phyloP scores from a whole-genome alignment of 805 yeast species.

The Ogataea henricii region DNA sequence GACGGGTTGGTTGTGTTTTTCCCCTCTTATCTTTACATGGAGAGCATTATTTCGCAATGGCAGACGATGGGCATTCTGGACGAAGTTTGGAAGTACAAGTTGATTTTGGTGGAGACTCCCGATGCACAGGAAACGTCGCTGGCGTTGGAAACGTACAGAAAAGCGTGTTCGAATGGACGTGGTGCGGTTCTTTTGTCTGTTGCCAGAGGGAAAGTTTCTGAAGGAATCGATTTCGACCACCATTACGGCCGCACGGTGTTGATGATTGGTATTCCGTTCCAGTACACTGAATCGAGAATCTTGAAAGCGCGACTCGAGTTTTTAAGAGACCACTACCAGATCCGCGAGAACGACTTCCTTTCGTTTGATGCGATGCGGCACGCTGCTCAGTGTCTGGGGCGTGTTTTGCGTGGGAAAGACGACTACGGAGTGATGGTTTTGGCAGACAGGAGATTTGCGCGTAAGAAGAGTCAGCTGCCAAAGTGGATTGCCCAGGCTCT shows the following conservation, averaged over 20 bases:
- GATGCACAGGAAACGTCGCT: slow-evolving; percentile 98
- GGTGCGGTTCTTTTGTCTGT: slow-evolving; percentile 96
- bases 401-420: slow-evolving; percentile 96
- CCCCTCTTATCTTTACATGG: slow-evolving; percentile 97
- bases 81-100: slow-evolving; percentile 97
- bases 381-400: slow-evolving; percentile 97
- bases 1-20: slow-evolving; percentile 98
- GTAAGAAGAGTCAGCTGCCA: slow-evolving; percentile 86
- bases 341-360: slow-evolving; percentile 88
- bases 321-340: slow-evolving; percentile 87
- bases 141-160: slow-evolving; percentile 92
- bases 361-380: slow-evolving; percentile 99
- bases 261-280: slow-evolving; percentile 99
- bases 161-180: slow-evolving; percentile 95
- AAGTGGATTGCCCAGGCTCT: slow-evolving; percentile 97
- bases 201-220: slow-evolving; percentile 98
- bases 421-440: slow-evolving; percentile 98
- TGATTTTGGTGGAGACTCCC: slow-evolving; percentile 95
- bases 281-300: slow-evolving; percentile 95
- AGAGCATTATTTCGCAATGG: slow-evolving; percentile 97
- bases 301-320: slow-evolving; percentile 94
- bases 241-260: slow-evolving; percentile 96
- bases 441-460: slow-evolving; percentile 90
- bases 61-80: slow-evolving; percentile 97
- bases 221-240: slow-evolving; percentile 98